Percentiles rank a stretch among this genome's conserved stretches.
Evolutionary conservation across 768 basidiomycete species (phyloP).

Genomic region (Asterophora lycoperdoides): DNA sequence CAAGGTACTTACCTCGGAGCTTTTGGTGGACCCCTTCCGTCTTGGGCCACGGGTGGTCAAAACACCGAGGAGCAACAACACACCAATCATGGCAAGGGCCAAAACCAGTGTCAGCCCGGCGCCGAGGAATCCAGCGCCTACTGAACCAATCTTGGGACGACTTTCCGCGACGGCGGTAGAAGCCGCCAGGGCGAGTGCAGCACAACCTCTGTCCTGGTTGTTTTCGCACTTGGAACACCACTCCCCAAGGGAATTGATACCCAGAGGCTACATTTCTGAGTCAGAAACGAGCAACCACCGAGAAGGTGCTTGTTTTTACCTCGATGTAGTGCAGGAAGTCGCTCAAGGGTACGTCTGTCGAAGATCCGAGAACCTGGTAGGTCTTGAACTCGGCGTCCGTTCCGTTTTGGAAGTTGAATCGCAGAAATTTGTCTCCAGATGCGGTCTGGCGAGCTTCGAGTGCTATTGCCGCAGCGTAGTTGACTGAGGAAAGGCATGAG

Average conservation of each 20-base stretch:
- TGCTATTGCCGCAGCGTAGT: slow-evolving; percentile 55
- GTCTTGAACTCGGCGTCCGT: slow-evolving; percentile 42
- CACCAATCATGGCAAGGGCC: slow-evolving; percentile 31
- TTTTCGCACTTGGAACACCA: slow-evolving; percentile 64
- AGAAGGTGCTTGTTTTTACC: slow-evolving; percentile 18
- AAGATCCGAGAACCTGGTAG: slow-evolving; percentile 42
- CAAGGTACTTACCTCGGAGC: slow-evolving; percentile 3
- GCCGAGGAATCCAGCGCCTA: slow-evolving; percentile 68
- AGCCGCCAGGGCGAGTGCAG: slow-evolving; percentile 37
- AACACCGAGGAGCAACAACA: slow-evolving; percentile 40
- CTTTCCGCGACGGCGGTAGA: slow-evolving; percentile 20
- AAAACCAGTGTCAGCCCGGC: slow-evolving; percentile 51
- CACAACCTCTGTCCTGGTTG: slow-evolving; percentile 54
- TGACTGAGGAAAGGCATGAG: slow-evolving; percentile 33
- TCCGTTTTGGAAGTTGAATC: slow-evolving; percentile 71
- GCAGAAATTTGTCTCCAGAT: slow-evolving; percentile 44
- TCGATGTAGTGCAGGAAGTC: slow-evolving; percentile 40
- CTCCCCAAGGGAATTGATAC: slow-evolving; percentile 45
- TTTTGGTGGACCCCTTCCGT: slow-evolving; percentile 4
- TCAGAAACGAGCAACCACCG: not conserved
- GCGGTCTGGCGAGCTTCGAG: slow-evolving; percentile 55
- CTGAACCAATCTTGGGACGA: slow-evolving; percentile 40
- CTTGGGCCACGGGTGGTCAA: slow-evolving; percentile 23
- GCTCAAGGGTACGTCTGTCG: slow-evolving; percentile 49
- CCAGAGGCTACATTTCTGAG: slow-evolving; percentile 35